Evolutionary conservation across 208 protist species (phyloP).

Genomic region (Leishmania turanica): DNA sequence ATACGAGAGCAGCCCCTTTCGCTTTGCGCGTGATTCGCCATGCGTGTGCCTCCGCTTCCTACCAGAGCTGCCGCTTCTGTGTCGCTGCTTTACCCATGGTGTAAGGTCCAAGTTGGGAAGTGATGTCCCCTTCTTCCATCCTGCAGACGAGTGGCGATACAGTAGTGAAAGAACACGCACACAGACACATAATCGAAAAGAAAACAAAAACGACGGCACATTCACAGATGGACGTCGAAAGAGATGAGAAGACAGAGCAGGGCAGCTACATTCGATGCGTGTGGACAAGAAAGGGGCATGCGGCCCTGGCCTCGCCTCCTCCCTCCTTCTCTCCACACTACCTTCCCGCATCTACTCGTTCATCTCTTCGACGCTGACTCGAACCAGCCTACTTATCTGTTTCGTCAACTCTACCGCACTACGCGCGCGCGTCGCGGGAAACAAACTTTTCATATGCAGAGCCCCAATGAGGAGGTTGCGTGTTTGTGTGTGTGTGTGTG

Average conservation of each 20-base stretch:
- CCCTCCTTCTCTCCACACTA: not conserved
- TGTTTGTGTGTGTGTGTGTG: not conserved
- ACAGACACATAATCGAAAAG: not conserved
- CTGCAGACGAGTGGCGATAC: not conserved
- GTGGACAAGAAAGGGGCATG: not conserved
- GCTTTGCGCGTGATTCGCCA: not conserved
- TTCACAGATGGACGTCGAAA: not conserved
- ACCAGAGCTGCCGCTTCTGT: not conserved
- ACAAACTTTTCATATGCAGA: not conserved
- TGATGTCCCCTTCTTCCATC: not conserved
- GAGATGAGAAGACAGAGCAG: not conserved
- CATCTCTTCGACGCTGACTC: not conserved
- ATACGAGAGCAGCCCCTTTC: not conserved
- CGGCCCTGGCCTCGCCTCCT: not conserved
- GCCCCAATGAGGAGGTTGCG: not conserved
- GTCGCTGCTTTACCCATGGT: not conserved
- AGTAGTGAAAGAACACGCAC: not conserved
- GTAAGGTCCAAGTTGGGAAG: not conserved
- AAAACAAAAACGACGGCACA: not conserved
- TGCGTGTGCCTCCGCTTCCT: not conserved
- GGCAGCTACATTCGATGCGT: not conserved
- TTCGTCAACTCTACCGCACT: not conserved
- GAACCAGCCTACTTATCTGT: not conserved
- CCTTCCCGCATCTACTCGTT: not conserved
- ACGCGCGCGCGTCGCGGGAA: not conserved